Base-by-base conservation (phyloP, 495 filamentous ascomycete genomes). In the Penicillium cinerascens region DNA sequence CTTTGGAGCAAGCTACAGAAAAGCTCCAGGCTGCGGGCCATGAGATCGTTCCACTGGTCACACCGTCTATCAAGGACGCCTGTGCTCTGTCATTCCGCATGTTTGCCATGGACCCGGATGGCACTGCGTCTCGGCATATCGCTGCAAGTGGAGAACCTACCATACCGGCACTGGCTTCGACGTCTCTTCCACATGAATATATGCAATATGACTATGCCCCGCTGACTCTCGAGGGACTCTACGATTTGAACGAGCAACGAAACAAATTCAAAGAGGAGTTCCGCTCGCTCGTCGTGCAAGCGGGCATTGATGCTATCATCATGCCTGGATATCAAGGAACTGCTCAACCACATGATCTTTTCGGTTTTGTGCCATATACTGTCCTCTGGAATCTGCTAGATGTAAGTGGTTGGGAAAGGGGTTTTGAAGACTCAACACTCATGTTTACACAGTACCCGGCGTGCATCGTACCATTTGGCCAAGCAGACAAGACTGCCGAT, bases 21-120 rank as follows among this genome's bases (percentile, higher is more conserved):
- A 51, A 54, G 47, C 41, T 62, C 6, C 8, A 25, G 3, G 11
- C 9, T 10, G 46, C 56, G 4, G 60, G 60, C 2, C 58, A 64
- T 25, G 37, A 51, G 10, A 40, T 60, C 4, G 26, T 60, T 44
- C 45, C 16, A 7, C n/a, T 61, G 5, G 42, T 60, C 2, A 63
- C 36, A 0, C 44, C 46, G 0, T 53, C 49, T 3, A 44, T 61
- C 17, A 18, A 35, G 18, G 51, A 58, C 25, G 58, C 52, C 3
- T 54, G 42, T 26, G 33, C 17, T 0, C 17, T 61, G 26, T 44
- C 52, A 35, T 67, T 61, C 40, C 51, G 50, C 6, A 51, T 61
- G 27, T 66, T 64, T 33, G 36, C 48, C 15, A 55, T 64, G 54
- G 63, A 64, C 25, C 60, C 60, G 16, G 51, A 29, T 2, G 20